Percentiles rank a stretch among this genome's conserved stretches.
Conservation (phyloP, 2,329 filamentous ascomycete species). For the Exophiala bonariae region DNA sequence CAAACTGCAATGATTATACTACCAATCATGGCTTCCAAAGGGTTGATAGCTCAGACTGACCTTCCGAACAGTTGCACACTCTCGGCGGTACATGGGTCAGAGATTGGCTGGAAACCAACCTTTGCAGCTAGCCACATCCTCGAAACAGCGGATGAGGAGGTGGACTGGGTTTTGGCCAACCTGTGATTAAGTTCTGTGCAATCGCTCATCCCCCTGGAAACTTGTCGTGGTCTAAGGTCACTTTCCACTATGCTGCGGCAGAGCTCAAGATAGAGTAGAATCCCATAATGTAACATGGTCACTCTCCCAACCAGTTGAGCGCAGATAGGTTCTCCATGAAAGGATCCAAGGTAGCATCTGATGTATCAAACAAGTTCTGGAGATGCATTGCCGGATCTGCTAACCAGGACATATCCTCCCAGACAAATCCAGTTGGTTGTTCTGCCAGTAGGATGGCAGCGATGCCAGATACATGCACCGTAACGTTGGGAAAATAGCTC, state of each 20-base stretch:
- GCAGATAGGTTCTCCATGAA: not conserved
- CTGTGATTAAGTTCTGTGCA: too few species aligned
- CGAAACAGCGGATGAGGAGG: conserved; percentile 47
- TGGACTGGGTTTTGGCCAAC: conserved; percentile 42
- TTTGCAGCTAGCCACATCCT: conserved; percentile 48
- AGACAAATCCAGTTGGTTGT: not conserved
- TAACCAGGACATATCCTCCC: not conserved
- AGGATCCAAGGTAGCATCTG: not conserved
- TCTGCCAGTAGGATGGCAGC: not conserved
- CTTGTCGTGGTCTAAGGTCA: too few species aligned
- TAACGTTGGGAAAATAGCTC: not conserved
- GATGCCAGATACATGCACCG: not conserved
- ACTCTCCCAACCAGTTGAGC: not conserved
- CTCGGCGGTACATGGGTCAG: conserved; percentile 40
- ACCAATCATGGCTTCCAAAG: not conserved
- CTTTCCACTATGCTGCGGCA: too few species aligned
- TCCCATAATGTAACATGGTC: too few species aligned
- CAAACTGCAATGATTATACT: not conserved
- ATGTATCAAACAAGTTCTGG: not conserved
- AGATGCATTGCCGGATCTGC: not conserved
- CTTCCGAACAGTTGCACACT: conserved; percentile 41
- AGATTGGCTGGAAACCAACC: conserved; percentile 49
- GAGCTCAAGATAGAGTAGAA: too few species aligned
- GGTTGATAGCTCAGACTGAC: conserved; percentile 22
- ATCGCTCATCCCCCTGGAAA: too few species aligned